Evolutionary conservation across 441 rosid genomes (phyloP), one percentile per base, ranked within the genome.

Genomic region (Eutrema salsugineum): DNA sequence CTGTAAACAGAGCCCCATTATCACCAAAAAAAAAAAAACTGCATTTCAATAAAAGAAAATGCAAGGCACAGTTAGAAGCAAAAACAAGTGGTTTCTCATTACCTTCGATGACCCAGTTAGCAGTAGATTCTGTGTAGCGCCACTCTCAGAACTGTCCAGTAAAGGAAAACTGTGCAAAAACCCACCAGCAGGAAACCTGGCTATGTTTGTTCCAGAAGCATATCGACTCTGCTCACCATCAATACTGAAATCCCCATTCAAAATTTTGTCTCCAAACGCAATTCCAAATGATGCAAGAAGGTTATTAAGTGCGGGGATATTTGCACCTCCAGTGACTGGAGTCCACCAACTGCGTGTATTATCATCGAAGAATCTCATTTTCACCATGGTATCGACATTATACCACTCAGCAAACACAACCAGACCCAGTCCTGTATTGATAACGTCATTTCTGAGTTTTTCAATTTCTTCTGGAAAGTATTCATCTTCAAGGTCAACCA

Each of bases 321-420:
- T 95, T 55, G 99, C 95, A 64, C 99, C 99, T 76, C 99, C 99
- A 42, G 99, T 95, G 72, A 93, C 87, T 49, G 99, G 99, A 68
- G 98, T 95, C 99, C 99, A 95, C 99, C 97, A 91, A 75, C 99
- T 95, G 54, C 98, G 81, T 0, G 99, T 93, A 80, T 95, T 93
- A 77, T 95, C 99, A 76, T 95, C 99, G 4, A 95, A 95, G 83
- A 95, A 95, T 80, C 99, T 88, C 99, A 95, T 95, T 77, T 95
- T 95, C 73, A 95, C 97, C 98, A 95, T 93, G 22, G 99, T 93
- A 42, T 91, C 99, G 19, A 95, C 87, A 77, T 91, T 95, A 84
- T 95, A 95, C 99, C 99, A 95, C 80, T 95, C 99, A 55, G 99
- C 89, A 78, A 92, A 95, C 48, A 95, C 93, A 72, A 85, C 85